Percentiles rank a stretch among this genome's conserved stretches.
Conservation (phyloP, 441 rosid genomes). For the Daphne laureola region DNA sequence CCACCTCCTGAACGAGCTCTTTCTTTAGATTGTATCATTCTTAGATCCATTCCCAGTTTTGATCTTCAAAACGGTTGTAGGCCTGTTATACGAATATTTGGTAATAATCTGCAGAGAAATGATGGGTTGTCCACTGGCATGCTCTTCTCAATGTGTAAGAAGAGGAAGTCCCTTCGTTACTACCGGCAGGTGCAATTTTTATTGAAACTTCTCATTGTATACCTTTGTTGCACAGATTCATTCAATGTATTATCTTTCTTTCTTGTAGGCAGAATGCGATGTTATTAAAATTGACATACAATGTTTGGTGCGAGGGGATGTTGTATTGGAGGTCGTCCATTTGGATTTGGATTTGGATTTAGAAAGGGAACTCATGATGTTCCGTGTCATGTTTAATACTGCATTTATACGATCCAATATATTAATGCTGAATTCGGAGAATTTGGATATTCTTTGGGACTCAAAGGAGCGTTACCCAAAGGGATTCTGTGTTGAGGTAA, state of each 20-base stretch:
- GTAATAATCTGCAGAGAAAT: slow-evolving; percentile 50
- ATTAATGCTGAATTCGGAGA: slow-evolving; percentile 83
- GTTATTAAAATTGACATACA: slow-evolving; percentile 93
- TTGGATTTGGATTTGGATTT: slow-evolving; percentile 83
- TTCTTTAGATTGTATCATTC: slow-evolving; percentile 82
- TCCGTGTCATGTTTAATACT: slow-evolving; percentile 91
- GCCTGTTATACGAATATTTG: slow-evolving; percentile 86
- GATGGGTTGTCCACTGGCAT: slow-evolving; percentile 76
- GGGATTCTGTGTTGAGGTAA: slow-evolving; percentile 92
- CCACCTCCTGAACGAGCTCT: slow-evolving; percentile 94
- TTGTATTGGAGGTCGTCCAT: slow-evolving; percentile 91
- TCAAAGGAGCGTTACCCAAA: slow-evolving; percentile 87
- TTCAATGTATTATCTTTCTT: slow-evolving; percentile 11
- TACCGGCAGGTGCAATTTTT: slow-evolving; percentile 55
- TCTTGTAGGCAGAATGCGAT: slow-evolving; percentile 81
- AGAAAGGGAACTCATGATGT: slow-evolving; percentile 97
- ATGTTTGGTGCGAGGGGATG: slow-evolving; percentile 95
- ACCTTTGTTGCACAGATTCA: slow-evolving; percentile 12
- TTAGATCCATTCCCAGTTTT: slow-evolving; percentile 83
- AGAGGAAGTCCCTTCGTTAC: slow-evolving; percentile 65
- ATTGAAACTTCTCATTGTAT: neutral
- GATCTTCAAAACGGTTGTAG: slow-evolving; percentile 91
- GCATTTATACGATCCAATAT: slow-evolving; percentile 96
- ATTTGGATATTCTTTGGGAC: slow-evolving; percentile 95
- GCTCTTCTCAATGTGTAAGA: slow-evolving; percentile 76